phyloP scores from a whole-genome alignment of 495 filamentous ascomycete species.

The Acidomyces sp. region DNA sequence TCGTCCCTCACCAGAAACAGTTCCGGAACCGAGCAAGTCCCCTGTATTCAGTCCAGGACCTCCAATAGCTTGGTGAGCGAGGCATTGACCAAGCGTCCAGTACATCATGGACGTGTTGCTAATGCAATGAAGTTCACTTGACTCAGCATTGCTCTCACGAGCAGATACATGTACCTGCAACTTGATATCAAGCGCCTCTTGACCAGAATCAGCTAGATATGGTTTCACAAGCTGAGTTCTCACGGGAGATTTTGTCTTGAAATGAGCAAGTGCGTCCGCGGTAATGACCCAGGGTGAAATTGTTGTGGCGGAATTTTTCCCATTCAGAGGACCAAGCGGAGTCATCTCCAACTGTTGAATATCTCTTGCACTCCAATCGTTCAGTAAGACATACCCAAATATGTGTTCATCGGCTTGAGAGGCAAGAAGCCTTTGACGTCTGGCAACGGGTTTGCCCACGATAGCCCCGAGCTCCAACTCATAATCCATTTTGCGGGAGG shows the following conservation, averaged over 20 bases:
- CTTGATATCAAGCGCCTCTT: conserved; percentile 8
- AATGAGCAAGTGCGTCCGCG: conserved; percentile 20
- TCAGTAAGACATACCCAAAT: conserved; percentile 77
- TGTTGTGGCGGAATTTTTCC: conserved; percentile 25
- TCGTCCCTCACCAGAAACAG: conserved; percentile 16
- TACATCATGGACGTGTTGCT: conserved; percentile 20
- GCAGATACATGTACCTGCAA: conserved; percentile 5
- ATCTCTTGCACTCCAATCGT: conserved; percentile 86
- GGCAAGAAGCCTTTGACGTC: conserved; percentile 25
- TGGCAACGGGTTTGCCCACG: conserved; percentile 12
- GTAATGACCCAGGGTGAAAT: conserved; percentile 25
- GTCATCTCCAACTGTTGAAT: conserved; percentile 73
- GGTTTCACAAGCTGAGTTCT: background rate
- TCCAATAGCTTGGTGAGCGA: conserved; percentile 23
- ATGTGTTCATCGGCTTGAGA: conserved; percentile 59
- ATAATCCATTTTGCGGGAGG: conserved; percentile 23
- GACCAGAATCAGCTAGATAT: conserved; percentile 9
- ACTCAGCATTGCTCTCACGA: background rate
- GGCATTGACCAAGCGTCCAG: conserved; percentile 22
- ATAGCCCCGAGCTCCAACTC: conserved; percentile 25
- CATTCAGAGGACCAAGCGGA: conserved; percentile 25
- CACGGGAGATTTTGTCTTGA: conserved; percentile 6
- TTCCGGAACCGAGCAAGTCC: conserved; percentile 23
- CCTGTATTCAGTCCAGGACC: conserved; percentile 20
- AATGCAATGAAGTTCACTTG: conserved; percentile 2